A percentile compares a stretch with the other conserved stretches of the same genome.
Conservation (phyloP, 257 asterid species). For the Solanum sparsipilum region DNA sequence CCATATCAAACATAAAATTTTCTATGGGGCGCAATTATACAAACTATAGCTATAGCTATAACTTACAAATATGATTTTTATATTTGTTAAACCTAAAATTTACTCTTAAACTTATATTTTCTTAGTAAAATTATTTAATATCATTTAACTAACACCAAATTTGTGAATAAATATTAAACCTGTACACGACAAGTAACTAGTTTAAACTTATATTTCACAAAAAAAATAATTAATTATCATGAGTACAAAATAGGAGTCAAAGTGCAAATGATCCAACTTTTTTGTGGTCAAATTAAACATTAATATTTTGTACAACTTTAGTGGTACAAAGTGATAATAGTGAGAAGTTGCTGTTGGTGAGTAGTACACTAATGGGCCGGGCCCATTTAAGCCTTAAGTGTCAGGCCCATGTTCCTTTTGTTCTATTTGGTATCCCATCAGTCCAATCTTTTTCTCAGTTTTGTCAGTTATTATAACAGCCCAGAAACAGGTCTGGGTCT, state of each 20-base stretch:
- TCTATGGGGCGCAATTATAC: no score
- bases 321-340: neutral
- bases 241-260: neutral
- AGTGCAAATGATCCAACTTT: neutral
- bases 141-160: neutral
- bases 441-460: neutral
- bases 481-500: neutral
- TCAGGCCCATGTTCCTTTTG: neutral
- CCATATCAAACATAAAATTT: no score
- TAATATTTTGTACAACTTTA: neutral
- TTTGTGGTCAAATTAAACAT: neutral
- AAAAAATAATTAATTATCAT: neutral
- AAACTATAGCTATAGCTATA: no score
- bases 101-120: no score
- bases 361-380: neutral
- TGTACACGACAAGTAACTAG: neutral
- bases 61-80: no score
- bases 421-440: neutral
- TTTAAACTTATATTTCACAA: neutral
- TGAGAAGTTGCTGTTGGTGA: neutral
- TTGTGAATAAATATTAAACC: no score
- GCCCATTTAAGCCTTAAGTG: neutral
- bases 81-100: no score
- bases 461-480: neutral
- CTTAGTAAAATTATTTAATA: no score